Conservation (phyloP, 2,329 filamentous ascomycete genomes). For the Alternaria angustiovoidea region DNA sequence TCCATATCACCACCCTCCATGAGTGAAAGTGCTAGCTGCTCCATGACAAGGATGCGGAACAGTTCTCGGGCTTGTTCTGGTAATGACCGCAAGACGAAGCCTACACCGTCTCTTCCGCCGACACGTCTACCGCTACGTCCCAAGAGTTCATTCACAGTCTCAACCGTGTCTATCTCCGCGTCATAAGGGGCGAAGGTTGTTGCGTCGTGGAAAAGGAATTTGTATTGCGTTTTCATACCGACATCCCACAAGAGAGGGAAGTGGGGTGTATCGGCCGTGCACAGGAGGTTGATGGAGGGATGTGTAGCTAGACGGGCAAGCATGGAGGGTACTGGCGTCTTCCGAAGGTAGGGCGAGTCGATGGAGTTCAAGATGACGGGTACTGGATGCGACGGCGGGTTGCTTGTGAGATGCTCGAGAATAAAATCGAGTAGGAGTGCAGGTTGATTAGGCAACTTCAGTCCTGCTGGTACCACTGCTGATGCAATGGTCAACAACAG, state of each 20-base stretch:
- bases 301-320: slow-evolving; percentile 80
- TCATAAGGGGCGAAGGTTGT: slow-evolving; percentile 84
- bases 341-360: slow-evolving; percentile 80
- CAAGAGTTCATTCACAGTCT: slow-evolving; percentile 87
- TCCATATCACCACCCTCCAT: slow-evolving; percentile 55
- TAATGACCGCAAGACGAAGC: slow-evolving; percentile 86
- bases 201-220: slow-evolving; percentile 91
- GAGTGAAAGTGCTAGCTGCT: slow-evolving; percentile 74
- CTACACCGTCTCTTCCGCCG: slow-evolving; percentile 89
- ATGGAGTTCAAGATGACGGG: slow-evolving; percentile 85
- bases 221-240: slow-evolving; percentile 79
- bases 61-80: slow-evolving; percentile 91
- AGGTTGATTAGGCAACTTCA: slow-evolving; percentile 70
- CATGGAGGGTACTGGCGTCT: slow-evolving; percentile 71
- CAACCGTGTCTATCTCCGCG: slow-evolving; percentile 81
- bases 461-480: slow-evolving; percentile 62
- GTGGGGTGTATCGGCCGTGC: slow-evolving; percentile 86
- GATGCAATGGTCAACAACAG: slow-evolving; percentile 73
- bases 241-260: slow-evolving; percentile 92
- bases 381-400: slow-evolving; percentile 55
- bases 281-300: slow-evolving; percentile 74
- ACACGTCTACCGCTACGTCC: slow-evolving; percentile 80
- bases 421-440: slow-evolving; percentile 73
- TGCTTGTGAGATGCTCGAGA: slow-evolving; percentile 64
- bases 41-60: slow-evolving; percentile 83